These are phyloP conservation scores for Oenanthe javanica DNA, from an alignment of 140 eudicot species.

Conservation along the genomic window DNA sequence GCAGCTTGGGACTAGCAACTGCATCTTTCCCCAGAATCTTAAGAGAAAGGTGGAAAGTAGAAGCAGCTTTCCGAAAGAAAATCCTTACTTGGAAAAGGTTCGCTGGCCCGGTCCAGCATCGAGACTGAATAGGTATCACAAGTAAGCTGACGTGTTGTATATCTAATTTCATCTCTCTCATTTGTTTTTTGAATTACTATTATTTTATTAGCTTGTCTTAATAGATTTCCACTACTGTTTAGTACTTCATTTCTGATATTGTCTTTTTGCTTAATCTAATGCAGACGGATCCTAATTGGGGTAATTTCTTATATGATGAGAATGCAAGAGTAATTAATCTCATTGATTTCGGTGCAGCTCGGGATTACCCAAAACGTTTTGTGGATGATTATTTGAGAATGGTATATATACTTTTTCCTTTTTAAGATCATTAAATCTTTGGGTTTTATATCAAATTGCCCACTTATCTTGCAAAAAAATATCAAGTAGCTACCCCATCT, in stretches of 20 bases:
- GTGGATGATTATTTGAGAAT: conserved; percentile 81
- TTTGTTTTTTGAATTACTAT: background rate
- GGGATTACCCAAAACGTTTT: conserved; percentile 68
- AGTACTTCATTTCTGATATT: conserved; percentile 15
- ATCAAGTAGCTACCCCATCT: too few relatives aligned
- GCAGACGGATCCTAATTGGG: conserved; percentile 99
- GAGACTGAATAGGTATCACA: background rate
- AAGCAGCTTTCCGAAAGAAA: background rate
- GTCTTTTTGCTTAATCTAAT: conserved; percentile 12
- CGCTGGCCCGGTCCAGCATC: background rate
- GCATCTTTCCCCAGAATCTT: background rate
- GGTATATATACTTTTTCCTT: conserved; percentile 37
- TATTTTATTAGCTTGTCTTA: background rate
- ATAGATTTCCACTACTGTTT: background rate
- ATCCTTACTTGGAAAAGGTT: background rate
- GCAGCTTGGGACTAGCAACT: background rate
- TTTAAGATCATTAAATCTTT: background rate
- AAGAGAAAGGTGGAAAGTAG: background rate
- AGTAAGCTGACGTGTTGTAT: background rate
- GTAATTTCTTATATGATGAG: conserved; percentile 77
- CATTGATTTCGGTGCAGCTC: conserved; percentile 96
- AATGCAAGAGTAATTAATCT: conserved; percentile 54
- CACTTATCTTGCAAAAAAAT: too few relatives aligned
- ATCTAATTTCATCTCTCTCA: background rate
- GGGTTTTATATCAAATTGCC: too few relatives aligned